A percentile compares a stretch with the other conserved stretches of the same genome.
These are phyloP conservation scores for Aspergillus affinis DNA, from an alignment of 495 filamentous ascomycete genomes.

Conservation along the genomic window DNA sequence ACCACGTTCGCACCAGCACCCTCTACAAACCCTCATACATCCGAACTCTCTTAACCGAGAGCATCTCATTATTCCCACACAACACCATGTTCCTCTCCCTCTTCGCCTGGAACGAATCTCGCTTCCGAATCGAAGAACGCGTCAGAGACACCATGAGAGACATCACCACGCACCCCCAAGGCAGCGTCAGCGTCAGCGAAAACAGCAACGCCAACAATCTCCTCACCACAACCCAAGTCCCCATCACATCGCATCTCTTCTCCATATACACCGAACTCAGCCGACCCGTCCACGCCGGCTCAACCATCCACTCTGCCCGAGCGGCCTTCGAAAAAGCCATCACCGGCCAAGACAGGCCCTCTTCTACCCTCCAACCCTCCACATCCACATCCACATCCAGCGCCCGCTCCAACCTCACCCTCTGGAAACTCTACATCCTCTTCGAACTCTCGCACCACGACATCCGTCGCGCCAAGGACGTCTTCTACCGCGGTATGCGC, in stretches of 20 bases:
- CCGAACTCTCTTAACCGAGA: slow-evolving; percentile 56
- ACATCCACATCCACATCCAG: background rate
- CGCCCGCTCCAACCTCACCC: slow-evolving; percentile 39
- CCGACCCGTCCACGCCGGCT: slow-evolving; percentile 40
- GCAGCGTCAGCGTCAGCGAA: too few species aligned
- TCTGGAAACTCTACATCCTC: slow-evolving; percentile 70
- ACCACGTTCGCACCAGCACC: slow-evolving; percentile 57
- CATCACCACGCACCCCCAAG: slow-evolving; percentile 33
- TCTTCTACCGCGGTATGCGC: slow-evolving; percentile 49
- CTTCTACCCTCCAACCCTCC: slow-evolving; percentile 42
- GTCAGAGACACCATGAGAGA: slow-evolving; percentile 59
- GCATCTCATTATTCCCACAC: slow-evolving; percentile 62
- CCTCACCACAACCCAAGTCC: slow-evolving; percentile 34
- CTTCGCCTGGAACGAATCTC: slow-evolving; percentile 67
- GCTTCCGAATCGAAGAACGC: slow-evolving; percentile 69
- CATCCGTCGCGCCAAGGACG: slow-evolving; percentile 42
- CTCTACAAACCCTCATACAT: slow-evolving; percentile 64
- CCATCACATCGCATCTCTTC: slow-evolving; percentile 56
- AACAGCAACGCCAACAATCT: slow-evolving; percentile 15
- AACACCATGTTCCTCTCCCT: slow-evolving; percentile 78
- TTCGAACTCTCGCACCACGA: slow-evolving; percentile 48
- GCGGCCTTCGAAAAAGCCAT: slow-evolving; percentile 73
- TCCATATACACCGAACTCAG: slow-evolving; percentile 64
- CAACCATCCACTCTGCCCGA: slow-evolving; percentile 60
- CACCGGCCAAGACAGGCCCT: slow-evolving; percentile 24